Percentiles rank a stretch among this genome's conserved stretches.
These are phyloP conservation scores for Murraya koenigii DNA, from an alignment of 345 rosid species.

Conservation along the genomic window DNA sequence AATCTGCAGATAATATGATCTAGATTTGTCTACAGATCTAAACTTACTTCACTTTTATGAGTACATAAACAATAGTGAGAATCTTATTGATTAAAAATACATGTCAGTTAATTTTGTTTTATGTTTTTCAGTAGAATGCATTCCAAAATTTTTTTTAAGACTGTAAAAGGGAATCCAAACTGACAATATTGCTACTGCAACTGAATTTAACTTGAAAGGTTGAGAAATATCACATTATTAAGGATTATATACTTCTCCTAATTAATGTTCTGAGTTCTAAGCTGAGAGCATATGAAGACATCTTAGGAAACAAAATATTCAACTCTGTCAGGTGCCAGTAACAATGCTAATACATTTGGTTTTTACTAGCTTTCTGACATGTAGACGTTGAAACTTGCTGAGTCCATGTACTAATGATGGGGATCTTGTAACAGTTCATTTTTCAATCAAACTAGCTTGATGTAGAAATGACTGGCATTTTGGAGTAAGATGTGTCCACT, in stretches of 20 bases:
- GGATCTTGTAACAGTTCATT: not conserved
- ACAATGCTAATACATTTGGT: not conserved
- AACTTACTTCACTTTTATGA: too few relatives aligned
- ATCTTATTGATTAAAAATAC: not conserved
- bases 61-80: not conserved
- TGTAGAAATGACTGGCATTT: not conserved
- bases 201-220: too few relatives aligned
- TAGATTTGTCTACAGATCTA: not conserved
- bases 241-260: too few relatives aligned
- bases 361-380: too few relatives aligned
- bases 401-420: not conserved
- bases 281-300: not conserved
- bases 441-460: not conserved
- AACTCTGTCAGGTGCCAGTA: not conserved
- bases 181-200: not conserved
- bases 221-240: not conserved
- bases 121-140: not conserved
- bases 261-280: not conserved
- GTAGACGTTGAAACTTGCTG: not conserved
- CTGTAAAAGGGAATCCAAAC: not conserved
- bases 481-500: not conserved
- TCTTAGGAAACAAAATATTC: not conserved
- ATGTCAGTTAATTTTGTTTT: not conserved
- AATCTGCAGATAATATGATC: not conserved
- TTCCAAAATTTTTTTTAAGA: not conserved